Evolutionary conservation across 2,329 filamentous ascomycete species (phyloP).

Genomic region (Trichoderma breve): DNA sequence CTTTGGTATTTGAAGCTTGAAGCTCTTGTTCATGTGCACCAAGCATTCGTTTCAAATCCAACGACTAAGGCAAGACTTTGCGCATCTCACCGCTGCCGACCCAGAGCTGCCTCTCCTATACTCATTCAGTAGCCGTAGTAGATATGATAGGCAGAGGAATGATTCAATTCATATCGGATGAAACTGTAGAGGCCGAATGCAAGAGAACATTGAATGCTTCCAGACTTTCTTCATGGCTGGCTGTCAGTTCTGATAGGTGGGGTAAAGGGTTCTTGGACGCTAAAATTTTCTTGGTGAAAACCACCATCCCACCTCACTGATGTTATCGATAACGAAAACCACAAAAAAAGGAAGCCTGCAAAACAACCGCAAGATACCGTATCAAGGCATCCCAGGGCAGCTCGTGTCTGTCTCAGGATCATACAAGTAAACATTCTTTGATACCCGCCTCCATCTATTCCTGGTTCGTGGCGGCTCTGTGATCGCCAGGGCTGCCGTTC

Average conservation of each 20-base stretch:
- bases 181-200: neutral
- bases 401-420: neutral
- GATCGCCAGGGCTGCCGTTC: neutral
- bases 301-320: neutral
- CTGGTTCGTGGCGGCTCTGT: neutral
- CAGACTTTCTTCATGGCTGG: neutral
- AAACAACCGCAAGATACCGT: neutral
- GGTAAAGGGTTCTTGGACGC: neutral
- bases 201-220: neutral
- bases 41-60: neutral
- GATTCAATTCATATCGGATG: neutral
- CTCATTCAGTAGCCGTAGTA: neutral
- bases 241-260: neutral
- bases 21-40: neutral
- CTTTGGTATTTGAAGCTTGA: neutral
- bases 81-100: neutral
- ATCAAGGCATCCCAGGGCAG: neutral
- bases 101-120: neutral
- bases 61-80: neutral
- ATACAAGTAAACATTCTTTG: neutral
- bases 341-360: conserved; percentile 1
- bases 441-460: neutral
- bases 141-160: neutral
- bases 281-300: conserved; percentile 7
- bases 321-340: conserved; percentile 14